Evolutionary conservation across 2,329 filamentous ascomycete species (phyloP).

Genomic region (Paecilomyces dactylethromorphus): DNA sequence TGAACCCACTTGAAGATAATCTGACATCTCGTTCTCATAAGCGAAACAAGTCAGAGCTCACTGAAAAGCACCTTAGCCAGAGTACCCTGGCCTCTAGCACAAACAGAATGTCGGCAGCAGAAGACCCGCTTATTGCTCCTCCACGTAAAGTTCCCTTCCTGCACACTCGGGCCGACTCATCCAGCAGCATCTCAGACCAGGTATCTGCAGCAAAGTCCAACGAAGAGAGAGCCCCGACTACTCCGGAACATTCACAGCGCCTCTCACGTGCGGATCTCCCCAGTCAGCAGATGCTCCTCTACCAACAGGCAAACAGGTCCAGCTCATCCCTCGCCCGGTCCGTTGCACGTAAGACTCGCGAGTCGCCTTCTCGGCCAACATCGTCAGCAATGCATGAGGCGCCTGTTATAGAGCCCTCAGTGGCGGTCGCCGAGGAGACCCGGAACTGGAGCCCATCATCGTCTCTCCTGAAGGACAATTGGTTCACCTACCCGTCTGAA

Average conservation of each 20-base stretch:
- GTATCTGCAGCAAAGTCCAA: slow-evolving; percentile 40
- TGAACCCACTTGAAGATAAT: slow-evolving; percentile 88
- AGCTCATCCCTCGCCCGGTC: slow-evolving; percentile 20
- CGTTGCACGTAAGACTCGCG: slow-evolving; percentile 19
- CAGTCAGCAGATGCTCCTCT: slow-evolving; percentile 23
- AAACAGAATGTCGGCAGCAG: slow-evolving; percentile 29
- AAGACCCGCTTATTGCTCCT: slow-evolving; percentile 37
- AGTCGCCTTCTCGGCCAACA: slow-evolving; percentile 23
- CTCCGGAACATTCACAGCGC: slow-evolving; percentile 36
- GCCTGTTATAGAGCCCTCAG: slow-evolving; percentile 21
- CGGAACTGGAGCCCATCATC: slow-evolving; percentile 31
- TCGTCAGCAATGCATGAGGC: slow-evolving; percentile 23
- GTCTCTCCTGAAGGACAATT: slow-evolving; percentile 28
- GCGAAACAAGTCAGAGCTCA: slow-evolving; percentile 59
- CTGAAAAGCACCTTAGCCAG: slow-evolving; percentile 57
- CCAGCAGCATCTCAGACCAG: slow-evolving; percentile 49
- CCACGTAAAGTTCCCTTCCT: slow-evolving; percentile 64
- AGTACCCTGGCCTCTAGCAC: slow-evolving; percentile 38
- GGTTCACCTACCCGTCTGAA: slow-evolving; percentile 33
- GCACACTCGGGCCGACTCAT: slow-evolving; percentile 64
- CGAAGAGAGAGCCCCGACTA: slow-evolving; percentile 43
- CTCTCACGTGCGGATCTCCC: slow-evolving; percentile 24
- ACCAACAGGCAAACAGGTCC: slow-evolving; percentile 19
- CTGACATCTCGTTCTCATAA: slow-evolving; percentile 71
- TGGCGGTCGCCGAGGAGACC: slow-evolving; percentile 19